A percentile compares a stretch with the other conserved stretches of the same genome.
Evolutionary conservation across 345 rosid species (phyloP).

Genomic region (Kernera saxatilis): DNA sequence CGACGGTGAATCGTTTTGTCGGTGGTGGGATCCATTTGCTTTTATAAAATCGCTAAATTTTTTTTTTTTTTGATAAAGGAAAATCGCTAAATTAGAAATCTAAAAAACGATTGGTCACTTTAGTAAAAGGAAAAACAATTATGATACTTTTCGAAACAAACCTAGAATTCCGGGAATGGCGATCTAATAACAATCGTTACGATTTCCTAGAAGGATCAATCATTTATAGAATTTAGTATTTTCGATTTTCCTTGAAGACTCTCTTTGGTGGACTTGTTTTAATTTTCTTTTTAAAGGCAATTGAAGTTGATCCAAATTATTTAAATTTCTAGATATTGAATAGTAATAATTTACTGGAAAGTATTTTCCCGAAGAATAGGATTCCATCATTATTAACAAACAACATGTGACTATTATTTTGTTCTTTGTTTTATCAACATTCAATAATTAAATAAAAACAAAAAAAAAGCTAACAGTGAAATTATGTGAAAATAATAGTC

Average conservation of each 20-base stretch:
- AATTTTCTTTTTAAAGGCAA: neutral
- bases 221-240: neutral
- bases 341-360: neutral
- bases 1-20: constrained; percentile 24
- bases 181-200: neutral
- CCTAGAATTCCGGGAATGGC: constrained; percentile 14
- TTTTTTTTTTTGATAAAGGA: too few species aligned
- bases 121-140: neutral
- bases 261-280: too few species aligned
- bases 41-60: too few species aligned
- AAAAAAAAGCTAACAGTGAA: neutral
- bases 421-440: neutral
- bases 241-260: neutral
- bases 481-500: constrained; percentile 6
- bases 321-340: neutral
- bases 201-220: neutral
- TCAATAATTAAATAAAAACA: neutral
- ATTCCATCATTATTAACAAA: constrained; percentile 1
- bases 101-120: constrained; percentile 16
- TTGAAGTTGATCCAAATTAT: neutral
- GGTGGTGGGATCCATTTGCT: constrained; percentile 30
- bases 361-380: neutral
- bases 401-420: constrained; percentile 15
- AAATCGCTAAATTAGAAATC: constrained; percentile 1
- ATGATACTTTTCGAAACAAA: neutral